Base-by-base conservation (phyloP, 495 filamentous ascomycete genomes). In the Annulohypoxylon nitens region DNA sequence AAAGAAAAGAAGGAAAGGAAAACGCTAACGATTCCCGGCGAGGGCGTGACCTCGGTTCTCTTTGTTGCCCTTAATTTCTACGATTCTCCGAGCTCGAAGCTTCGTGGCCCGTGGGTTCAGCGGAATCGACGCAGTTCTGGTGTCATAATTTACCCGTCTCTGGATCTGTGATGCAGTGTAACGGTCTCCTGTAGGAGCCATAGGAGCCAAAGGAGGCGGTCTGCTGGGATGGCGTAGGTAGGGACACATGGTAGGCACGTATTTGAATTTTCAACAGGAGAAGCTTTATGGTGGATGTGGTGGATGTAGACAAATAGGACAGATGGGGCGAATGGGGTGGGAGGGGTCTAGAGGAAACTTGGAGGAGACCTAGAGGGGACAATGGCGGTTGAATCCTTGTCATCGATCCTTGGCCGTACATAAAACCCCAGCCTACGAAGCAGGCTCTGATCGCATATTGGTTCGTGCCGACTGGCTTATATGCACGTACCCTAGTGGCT, bases 121-220 rank as follows among this genome's bases (percentile, higher is more conserved):
- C 48, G 25, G 51, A 41, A 30, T 51, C 58, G 62, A 67, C 43
- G 67, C 41, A 30, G 34, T 48, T 30, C 62, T 70, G 64, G 72
- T 70, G 61, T 61, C 64, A 70, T 57, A 60, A 75, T 75, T 75
- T 70, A 75, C 51, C 72, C 72, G 72, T 64, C 12, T 62, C 63
- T 70, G 72, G 62, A 75, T 75, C 57, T 67, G 30, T 58, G 39
- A 69, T 70, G 72, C 72, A 67, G 43, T 75, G 63, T 25, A 60
- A 75, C 72, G 51, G 57, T 67, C 59, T 64, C 51, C 61, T 47
- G 50, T 51, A 16, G 14, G 33, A 18, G 43, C 30, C 7, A n/a
- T 20, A 37, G 36, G 67, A 70, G 61, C 45, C 43, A 45, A 70
- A 59, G 55, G 61, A 74, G 39, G 71, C 71, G 66, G 71, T 74